phyloP scores from a whole-genome alignment of 352 stramenopile genomes.

The Phytophthora nicotianae region DNA sequence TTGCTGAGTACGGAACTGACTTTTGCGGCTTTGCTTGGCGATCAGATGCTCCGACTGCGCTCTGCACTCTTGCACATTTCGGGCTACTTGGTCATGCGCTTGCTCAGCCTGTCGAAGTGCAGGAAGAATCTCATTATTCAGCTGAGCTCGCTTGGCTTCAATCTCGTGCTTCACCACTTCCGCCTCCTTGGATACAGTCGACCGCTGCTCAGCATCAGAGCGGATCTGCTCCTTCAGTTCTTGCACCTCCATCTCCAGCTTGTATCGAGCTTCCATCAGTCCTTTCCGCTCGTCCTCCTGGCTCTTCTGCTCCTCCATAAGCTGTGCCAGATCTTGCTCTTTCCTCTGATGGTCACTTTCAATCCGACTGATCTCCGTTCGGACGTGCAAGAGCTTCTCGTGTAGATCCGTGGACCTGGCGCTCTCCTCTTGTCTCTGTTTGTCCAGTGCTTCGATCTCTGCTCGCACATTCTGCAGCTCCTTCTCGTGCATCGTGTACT shows the following conservation, averaged over 20 bases:
- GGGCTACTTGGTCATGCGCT: constrained; percentile 89
- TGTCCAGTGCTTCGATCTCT: constrained; percentile 77
- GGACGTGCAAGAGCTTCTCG: constrained; percentile 68
- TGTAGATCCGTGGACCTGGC: constrained; percentile 60
- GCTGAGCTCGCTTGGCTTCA: constrained; percentile 46
- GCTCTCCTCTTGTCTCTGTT: constrained; percentile 61
- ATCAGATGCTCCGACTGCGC: constrained; percentile 91
- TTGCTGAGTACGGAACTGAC: constrained; percentile 93
- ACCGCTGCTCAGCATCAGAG: constrained; percentile 51
- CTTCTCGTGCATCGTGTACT: constrained; percentile 97
- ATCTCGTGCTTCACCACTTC: constrained; percentile 62
- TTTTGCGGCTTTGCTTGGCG: constrained; percentile 95
- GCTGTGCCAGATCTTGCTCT: constrained; percentile 54
- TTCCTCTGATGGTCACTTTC: constrained; percentile 48
- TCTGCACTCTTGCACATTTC: constrained; percentile 57
- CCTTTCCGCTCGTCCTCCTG: constrained; percentile 80
- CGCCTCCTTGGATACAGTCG: constrained; percentile 55
- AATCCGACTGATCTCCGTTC: constrained; percentile 55
- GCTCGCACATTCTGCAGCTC: constrained; percentile 69
- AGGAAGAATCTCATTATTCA: constrained; percentile 63
- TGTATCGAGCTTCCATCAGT: constrained; percentile 77
- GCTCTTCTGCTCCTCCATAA: constrained; percentile 54
- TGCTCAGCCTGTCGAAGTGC: constrained; percentile 51
- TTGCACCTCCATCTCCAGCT: constrained; percentile 82
- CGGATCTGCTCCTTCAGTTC: constrained; percentile 71